Evolutionary conservation across 129 eudicot genomes (phyloP).

Genomic region (Logfia minima): DNA sequence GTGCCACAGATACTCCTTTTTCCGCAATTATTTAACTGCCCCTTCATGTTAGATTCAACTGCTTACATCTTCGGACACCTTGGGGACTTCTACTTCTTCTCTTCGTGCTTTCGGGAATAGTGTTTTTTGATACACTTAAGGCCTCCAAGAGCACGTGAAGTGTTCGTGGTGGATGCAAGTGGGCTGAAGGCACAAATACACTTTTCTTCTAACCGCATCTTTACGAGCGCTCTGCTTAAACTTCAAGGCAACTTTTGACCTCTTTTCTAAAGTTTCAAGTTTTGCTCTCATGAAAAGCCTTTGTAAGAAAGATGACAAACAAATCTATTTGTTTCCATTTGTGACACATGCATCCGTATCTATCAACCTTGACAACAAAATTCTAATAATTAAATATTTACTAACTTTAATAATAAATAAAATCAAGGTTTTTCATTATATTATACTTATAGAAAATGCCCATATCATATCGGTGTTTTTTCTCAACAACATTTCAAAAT

Average conservation of each 20-base stretch:
- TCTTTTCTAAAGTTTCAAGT: conserved; percentile 67
- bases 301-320: conserved; percentile 70
- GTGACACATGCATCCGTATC: conserved; percentile 67
- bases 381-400: background rate
- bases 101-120: conserved; percentile 57
- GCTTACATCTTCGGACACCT: conserved; percentile 65
- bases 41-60: conserved; percentile 67
- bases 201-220: conserved; percentile 48
- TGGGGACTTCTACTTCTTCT: conserved; percentile 59
- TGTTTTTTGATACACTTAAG: conserved; percentile 79
- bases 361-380: conserved; percentile 6
- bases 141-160: conserved; percentile 66
- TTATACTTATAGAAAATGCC: no score
- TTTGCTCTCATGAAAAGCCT: conserved; percentile 82
- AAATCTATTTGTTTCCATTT: conserved; percentile 59
- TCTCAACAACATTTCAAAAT: no score
- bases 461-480: no score
- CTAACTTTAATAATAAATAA: no score
- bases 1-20: conserved; percentile 54
- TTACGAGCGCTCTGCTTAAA: conserved; percentile 34
- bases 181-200: conserved; percentile 65
- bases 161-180: conserved; percentile 65
- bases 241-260: conserved; percentile 81
- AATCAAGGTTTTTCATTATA: no score
- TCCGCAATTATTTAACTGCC: conserved; percentile 66